phyloP scores from a whole-genome alignment of 73 alveolate genomes.

The Paramecium sonneborni region DNA sequence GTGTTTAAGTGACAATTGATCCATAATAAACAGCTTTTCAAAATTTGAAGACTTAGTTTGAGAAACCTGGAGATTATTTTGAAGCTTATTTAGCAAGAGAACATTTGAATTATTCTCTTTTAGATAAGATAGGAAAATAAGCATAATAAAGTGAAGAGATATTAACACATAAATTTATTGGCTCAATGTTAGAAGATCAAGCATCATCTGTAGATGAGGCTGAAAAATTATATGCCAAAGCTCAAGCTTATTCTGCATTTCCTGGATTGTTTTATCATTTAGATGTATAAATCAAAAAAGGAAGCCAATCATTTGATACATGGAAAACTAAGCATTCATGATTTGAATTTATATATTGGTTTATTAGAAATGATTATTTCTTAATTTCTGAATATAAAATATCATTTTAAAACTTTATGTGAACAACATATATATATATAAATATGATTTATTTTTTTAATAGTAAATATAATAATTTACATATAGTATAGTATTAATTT shows the following conservation, averaged over 20 bases:
- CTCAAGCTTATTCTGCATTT: constrained; percentile 25
- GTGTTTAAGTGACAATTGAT: not conserved
- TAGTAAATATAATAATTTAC: too few relatives aligned
- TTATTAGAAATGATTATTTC: not conserved
- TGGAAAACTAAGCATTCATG: not conserved
- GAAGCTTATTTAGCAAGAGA: constrained; percentile 34
- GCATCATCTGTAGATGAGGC: constrained; percentile 21
- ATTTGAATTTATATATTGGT: not conserved
- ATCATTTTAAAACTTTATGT: not conserved
- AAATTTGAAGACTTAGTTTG: not conserved
- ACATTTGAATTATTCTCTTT: not conserved
- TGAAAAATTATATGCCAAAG: not conserved
- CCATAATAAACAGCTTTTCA: not conserved
- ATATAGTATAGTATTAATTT: not conserved
- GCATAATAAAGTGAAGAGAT: not conserved
- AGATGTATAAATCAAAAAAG: not conserved
- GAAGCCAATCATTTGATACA: constrained; percentile 19
- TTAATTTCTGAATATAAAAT: not conserved
- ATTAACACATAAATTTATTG: not conserved
- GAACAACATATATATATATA: not conserved
- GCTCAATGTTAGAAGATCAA: not conserved
- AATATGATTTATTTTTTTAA: too few relatives aligned
- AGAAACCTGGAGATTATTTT: constrained; percentile 12
- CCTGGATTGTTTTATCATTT: constrained; percentile 19
- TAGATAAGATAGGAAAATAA: not conserved